A percentile compares a stretch with the other conserved stretches of the same genome.
Evolutionary conservation across 1,284 basidiomycete species (phyloP).

Genomic region (Exobasidium rhododendri): DNA sequence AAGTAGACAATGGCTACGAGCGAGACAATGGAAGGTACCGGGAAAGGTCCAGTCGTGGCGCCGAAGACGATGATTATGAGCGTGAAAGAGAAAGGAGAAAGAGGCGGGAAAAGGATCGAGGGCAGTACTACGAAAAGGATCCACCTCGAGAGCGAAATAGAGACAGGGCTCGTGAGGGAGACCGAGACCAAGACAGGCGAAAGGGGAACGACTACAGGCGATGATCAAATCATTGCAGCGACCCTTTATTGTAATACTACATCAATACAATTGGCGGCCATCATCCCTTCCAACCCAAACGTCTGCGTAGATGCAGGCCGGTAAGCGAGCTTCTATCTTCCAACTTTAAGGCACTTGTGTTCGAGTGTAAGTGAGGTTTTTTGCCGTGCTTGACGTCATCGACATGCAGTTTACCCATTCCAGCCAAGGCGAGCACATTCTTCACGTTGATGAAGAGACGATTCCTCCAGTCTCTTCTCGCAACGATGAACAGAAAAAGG

Average conservation of each 20-base stretch:
- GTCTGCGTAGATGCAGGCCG: slow-evolving; percentile 22
- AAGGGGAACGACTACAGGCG: too few species aligned
- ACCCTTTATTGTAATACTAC: background rate
- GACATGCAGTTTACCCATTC: too few species aligned
- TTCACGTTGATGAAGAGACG: background rate
- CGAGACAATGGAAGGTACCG: slow-evolving; percentile 26
- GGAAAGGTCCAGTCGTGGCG: background rate
- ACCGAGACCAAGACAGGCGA: too few species aligned
- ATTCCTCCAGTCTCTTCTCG: slow-evolving; percentile 25
- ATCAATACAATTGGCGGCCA: background rate
- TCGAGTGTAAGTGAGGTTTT: too few species aligned
- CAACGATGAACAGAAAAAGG: slow-evolving; percentile 5
- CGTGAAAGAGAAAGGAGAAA: slow-evolving; percentile 21
- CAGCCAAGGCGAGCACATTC: background rate
- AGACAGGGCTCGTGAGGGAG: too few species aligned
- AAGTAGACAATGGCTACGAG: slow-evolving; percentile 16
- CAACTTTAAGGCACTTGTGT: too few species aligned
- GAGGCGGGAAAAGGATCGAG: background rate
- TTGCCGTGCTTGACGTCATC: too few species aligned
- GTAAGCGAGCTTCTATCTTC: slow-evolving; percentile 20
- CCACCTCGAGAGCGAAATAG: background rate
- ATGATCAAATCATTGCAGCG: too few species aligned
- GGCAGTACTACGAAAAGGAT: background rate
- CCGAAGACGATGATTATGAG: slow-evolving; percentile 27
- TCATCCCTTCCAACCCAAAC: slow-evolving; percentile 15